Evolutionary conservation across 2,329 filamentous ascomycete species (phyloP).

Genomic region (Fusarium tricinctum): DNA sequence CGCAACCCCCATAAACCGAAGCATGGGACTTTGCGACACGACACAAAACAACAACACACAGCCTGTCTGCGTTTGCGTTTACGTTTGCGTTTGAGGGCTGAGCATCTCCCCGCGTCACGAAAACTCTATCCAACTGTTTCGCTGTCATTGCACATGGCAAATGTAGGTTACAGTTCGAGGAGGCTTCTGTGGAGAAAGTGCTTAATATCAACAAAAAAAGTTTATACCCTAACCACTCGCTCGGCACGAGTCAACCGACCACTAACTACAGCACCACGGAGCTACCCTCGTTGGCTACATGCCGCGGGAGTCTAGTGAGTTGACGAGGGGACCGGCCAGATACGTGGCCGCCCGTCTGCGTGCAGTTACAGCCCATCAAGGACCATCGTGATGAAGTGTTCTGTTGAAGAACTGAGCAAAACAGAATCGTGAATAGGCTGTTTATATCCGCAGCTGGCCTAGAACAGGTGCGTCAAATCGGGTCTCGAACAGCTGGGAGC

Average conservation of each 20-base stretch:
- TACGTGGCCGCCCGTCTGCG: not conserved
- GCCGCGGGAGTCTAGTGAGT: not conserved
- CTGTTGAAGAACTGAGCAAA: conserved; percentile 1
- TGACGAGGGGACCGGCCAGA: conserved; percentile 5
- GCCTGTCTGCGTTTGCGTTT: not conserved
- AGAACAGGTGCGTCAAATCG: conserved; percentile 3
- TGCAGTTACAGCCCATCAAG: not conserved
- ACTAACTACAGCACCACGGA: not conserved
- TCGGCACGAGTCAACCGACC: conserved; percentile 19
- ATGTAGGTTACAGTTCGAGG: not conserved
- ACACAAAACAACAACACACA: not conserved
- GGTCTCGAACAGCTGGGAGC: conserved; percentile 28
- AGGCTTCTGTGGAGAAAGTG: conserved; percentile 1
- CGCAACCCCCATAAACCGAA: not conserved
- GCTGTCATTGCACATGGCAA: conserved; percentile 26
- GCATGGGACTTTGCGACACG: conserved; percentile 2
- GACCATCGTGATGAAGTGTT: conserved; percentile 10
- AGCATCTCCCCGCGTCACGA: conserved; percentile 30
- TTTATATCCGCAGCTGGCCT: conserved; percentile 12
- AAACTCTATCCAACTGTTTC: conserved; percentile 28
- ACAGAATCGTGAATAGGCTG: conserved; percentile 20
- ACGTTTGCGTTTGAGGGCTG: conserved; percentile 18
- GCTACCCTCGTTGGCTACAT: not conserved
- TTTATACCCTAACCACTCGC: conserved; percentile 3
- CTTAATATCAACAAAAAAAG: conserved; percentile 14